Evolutionary conservation across 2,329 filamentous ascomycete species (phyloP), one percentile per base, ranked within the genome.

Genomic region (Orbilia oligospora): DNA sequence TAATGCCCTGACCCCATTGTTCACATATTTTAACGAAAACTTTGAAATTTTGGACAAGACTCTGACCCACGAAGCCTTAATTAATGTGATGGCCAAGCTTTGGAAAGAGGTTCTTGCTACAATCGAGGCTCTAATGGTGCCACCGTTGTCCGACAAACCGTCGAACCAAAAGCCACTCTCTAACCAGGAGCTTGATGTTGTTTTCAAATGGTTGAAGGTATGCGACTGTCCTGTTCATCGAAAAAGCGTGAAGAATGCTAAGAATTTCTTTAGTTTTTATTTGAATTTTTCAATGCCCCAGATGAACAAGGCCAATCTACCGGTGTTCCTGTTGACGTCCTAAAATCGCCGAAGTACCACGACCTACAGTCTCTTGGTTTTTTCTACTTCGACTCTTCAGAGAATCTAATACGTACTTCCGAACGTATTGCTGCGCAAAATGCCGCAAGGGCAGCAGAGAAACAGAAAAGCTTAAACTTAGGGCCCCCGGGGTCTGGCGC

Each of bases 31-130:
- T 83, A 93, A 99, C 83, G 95, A 97, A 84, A 99, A 99, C 83
- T 99, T 99, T 85, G 93, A 94, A 76, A 97, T 98, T 81, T 97
- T 99, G 94, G 97, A 98, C 86, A 91, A 96, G 84, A 97, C 95
- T 0, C 87, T 99, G 71, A 98, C 96, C 0, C 92, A 94, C 73
- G 91, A 93, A 72, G 97, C 96, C n/a, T 97, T 99, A 95, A 90
- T 94, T 82, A 94, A 96, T 83, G 96, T 99, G 82, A 99, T 99
- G 96, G 97, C 94, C 22, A 90, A 96, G 53, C 86, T 99, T 5
- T 99, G 96, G 96, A 99, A 99, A 85, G 96, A 99, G 84, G 94
- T 97, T 0, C 88, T 99, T 16, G 91, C 94, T 81, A 97, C 95
- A 0, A 92, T 98, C 80, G 96, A 99, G 85, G 89, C 89, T 44